Evolutionary conservation across 306 rosid species (phyloP), one percentile per base, ranked within the genome.

Genomic region (Quercus ilex): DNA sequence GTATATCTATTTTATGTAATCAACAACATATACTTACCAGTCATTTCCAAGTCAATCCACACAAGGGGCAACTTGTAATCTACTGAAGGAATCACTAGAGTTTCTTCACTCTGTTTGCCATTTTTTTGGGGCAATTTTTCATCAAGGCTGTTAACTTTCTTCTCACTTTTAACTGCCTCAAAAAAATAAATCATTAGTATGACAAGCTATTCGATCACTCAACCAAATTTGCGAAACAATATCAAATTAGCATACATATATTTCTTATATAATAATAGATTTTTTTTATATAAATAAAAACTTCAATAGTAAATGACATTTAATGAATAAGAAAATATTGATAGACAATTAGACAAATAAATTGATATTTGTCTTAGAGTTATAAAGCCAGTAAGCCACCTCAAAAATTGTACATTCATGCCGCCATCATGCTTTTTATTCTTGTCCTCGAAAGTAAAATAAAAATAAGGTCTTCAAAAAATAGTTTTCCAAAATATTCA

Each of bases 41-140:
- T 92, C 99, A 95, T 95, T 90, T 95, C 99, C 87, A 95, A 87
- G 91, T 95, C 98, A 87, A 95, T 89, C 99, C 99, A 95, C 49
- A 95, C 92, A 80, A 95, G 98, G 59, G 99, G 99, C 82, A 89
- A 62, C 82, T 59, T 95, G 90, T 83, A 90, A 28, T 84, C 91
- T 69, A 49, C 53, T 55, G 84, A 77, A 87, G 78, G 69, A n/a
- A 73, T 5, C 76, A 4, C 87, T 58, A 1, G 33, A 65, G 20
- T 75, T 64, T 74, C 62, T 69, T 77, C 76, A 74, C 72, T 69
- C 69, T 82, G 83, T 57, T 83, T 49, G 51, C 26, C 58, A 13
- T 71, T 76, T 76, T 75, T 77, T 41, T 30, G 62, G n/a, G 2
- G 18, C 30, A 17, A 58, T 51, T 6, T 55, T 52, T 74, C 78